These are phyloP conservation scores for Metschnikowia cerradonensis DNA, from an alignment of 805 yeast genomes.

Conservation along the genomic window DNA sequence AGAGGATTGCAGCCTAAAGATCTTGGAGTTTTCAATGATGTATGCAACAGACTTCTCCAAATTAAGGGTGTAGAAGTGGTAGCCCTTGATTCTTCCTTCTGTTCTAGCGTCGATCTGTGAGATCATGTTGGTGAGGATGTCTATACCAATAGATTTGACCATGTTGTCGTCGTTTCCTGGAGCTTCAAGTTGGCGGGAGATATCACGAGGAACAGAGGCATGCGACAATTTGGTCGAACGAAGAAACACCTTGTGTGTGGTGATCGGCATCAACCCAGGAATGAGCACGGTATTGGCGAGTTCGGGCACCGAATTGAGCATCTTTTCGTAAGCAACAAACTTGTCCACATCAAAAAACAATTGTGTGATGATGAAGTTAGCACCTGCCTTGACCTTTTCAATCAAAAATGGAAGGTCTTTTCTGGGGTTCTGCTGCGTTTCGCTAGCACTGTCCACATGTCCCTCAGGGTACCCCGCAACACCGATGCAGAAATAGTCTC, in stretches of 20 bases:
- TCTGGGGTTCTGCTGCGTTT: slow-evolving; percentile 55
- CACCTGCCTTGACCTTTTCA: slow-evolving; percentile 90
- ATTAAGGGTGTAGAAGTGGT: slow-evolving; percentile 90
- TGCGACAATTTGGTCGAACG: slow-evolving; percentile 88
- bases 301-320: slow-evolving; percentile 40
- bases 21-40: slow-evolving; percentile 56
- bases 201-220: slow-evolving; percentile 67
- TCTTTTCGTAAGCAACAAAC: slow-evolving; percentile 60
- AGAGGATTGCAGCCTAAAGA: background rate
- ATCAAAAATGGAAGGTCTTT: slow-evolving; percentile 75
- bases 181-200: slow-evolving; percentile 53
- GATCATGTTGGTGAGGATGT: slow-evolving; percentile 61
- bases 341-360: slow-evolving; percentile 83
- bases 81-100: slow-evolving; percentile 62
- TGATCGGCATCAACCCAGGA: slow-evolving; percentile 91
- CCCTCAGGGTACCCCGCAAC: slow-evolving; percentile 99
- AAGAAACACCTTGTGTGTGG: slow-evolving; percentile 74
- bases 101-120: slow-evolving; percentile 52
- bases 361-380: slow-evolving; percentile 89
- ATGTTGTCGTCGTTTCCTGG: slow-evolving; percentile 64
- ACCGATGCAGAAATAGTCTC: slow-evolving; percentile 85
- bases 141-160: slow-evolving; percentile 81
- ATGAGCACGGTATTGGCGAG: slow-evolving; percentile 54
- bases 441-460: slow-evolving; percentile 82
- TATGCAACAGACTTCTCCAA: slow-evolving; percentile 90